Evolutionary conservation across 1,284 basidiomycete species (phyloP).

Genomic region (Fomitopsis schrenkii): DNA sequence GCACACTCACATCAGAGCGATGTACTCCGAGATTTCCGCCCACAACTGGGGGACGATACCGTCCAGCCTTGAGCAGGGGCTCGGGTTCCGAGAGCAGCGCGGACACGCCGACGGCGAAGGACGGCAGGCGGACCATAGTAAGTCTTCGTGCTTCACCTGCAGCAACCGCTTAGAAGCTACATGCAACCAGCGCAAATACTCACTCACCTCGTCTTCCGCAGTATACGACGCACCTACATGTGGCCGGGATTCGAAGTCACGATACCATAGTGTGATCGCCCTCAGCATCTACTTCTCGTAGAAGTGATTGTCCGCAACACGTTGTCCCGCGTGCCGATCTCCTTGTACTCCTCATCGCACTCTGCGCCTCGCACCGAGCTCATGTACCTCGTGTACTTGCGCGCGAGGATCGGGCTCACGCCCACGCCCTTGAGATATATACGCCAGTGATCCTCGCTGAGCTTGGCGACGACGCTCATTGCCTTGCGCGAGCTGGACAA

Average conservation of each 20-base stretch:
- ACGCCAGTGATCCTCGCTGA: slow-evolving; percentile 53
- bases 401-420: slow-evolving; percentile 73
- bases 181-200: background rate
- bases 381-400: slow-evolving; percentile 70
- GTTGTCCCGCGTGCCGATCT: slow-evolving; percentile 72
- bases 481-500: slow-evolving; percentile 95
- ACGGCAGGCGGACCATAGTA: slow-evolving; percentile 71
- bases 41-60: slow-evolving; percentile 89
- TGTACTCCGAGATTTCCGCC: slow-evolving; percentile 96
- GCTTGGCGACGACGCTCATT: slow-evolving; percentile 88
- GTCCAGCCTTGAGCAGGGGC: slow-evolving; percentile 76
- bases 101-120: slow-evolving; percentile 85
- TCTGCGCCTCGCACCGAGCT: slow-evolving; percentile 43
- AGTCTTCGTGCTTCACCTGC: slow-evolving; percentile 65
- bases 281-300: slow-evolving; percentile 95
- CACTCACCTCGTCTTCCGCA: slow-evolving; percentile 51
- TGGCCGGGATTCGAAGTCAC: slow-evolving; percentile 87
- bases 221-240: slow-evolving; percentile 45
- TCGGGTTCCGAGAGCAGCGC: slow-evolving; percentile 88
- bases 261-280: slow-evolving; percentile 91
- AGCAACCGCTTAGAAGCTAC: background rate
- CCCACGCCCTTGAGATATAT: slow-evolving; percentile 91
- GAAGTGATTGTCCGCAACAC: slow-evolving; percentile 88
- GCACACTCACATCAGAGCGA: slow-evolving; percentile 76
- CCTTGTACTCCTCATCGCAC: slow-evolving; percentile 39